Evolutionary conservation across 306 rosid species (phyloP).

Genomic region (Sicyos edulis): DNA sequence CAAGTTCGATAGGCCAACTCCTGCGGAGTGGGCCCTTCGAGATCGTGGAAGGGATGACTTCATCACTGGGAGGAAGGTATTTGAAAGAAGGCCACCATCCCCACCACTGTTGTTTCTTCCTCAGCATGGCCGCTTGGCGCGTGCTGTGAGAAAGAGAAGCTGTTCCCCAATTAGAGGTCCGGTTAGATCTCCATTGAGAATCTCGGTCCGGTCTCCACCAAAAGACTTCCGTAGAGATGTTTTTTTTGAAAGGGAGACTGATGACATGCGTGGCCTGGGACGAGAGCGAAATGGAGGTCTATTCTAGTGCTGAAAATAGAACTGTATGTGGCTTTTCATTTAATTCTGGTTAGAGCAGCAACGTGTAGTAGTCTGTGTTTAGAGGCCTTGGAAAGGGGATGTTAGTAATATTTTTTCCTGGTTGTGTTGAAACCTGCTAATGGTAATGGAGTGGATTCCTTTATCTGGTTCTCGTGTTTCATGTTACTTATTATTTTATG

Average conservation of each 20-base stretch:
- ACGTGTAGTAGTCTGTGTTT: conserved; percentile 7
- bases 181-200: conserved; percentile 10
- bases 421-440: neutral
- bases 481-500: neutral
- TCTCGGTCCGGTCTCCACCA: conserved; percentile 21
- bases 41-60: conserved; percentile 65
- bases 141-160: conserved; percentile 68
- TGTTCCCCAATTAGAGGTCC: conserved; percentile 66
- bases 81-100: conserved; percentile 69
- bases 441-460: neutral
- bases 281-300: conserved; percentile 60
- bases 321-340: no score
- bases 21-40: conserved; percentile 62
- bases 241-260: conserved; percentile 40
- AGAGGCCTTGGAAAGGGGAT: neutral
- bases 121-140: conserved; percentile 54
- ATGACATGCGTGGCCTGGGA: conserved; percentile 14
- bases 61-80: conserved; percentile 53
- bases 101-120: conserved; percentile 49
- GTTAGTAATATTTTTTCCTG: neutral
- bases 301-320: conserved; percentile 28
- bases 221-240: conserved; percentile 56
- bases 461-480: neutral
- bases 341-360: neutral
- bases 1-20: conserved; percentile 69